Evolutionary conservation across 768 basidiomycete genomes (phyloP), one percentile per base, ranked within the genome.

Genomic region (Tylopilus felleus): DNA sequence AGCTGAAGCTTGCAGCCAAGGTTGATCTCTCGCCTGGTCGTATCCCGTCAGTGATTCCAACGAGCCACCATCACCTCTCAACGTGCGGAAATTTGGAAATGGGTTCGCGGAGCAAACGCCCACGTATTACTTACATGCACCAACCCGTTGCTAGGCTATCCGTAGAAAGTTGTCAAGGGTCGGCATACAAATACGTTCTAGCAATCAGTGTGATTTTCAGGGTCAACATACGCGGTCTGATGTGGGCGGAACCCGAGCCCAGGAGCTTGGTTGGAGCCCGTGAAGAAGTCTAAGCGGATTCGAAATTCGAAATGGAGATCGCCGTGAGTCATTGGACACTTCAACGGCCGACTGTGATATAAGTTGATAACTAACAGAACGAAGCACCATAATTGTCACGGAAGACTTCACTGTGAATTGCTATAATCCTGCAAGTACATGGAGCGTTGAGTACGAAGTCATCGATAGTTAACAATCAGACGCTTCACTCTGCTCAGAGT

Each of bases 371-470:
- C 17, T 17, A 19, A 19, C n/a, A 19, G n/a, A 19, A 17, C 38
- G 38, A 38, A 8, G 8, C 38, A 38, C 8, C 5, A 38, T 38
- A 8, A 17, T 36, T 5, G 35, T 36, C 16, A 36, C 10, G n/a
- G 38, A 38, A 38, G n/a, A 4, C n/a, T 7, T n/a, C 19, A 19
- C 8, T 22, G 28, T 31, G 10, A 27, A 28, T 46, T 19, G 17
- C 0, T 75, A 80, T 49, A 90, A 88, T 0, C 93, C 93, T 61
- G 86, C 81, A 3, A 96, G 95, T 69, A 95, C 93, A 0, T 69
- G 82, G 5, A 65, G 70, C 1, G 14, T 44, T 12, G 33, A 23
- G 23, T 43, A 27, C 27, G 17, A 31, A 47, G 28, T 21, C 25
- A 42, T 39, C 16, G 9, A 28, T 28, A 23, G 27, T 51, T 31